Conservation (phyloP, 2,329 filamentous ascomycete species). For the Aspergillus floridensis region DNA sequence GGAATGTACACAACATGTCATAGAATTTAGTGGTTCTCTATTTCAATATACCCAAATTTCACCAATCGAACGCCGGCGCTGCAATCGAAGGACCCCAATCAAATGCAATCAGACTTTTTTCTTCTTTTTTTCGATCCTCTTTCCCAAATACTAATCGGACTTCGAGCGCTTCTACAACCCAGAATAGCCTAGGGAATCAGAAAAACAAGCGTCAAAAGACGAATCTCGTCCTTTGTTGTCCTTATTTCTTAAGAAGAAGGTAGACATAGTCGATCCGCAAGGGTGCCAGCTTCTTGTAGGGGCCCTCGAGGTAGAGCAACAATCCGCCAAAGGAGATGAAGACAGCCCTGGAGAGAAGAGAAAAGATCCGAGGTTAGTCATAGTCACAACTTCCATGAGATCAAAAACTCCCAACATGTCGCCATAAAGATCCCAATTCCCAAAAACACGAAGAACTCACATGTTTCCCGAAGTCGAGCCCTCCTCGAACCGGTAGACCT, state of each 20-base stretch:
- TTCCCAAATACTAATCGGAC: constrained; percentile 4
- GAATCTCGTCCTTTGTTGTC: neutral
- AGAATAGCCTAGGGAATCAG: neutral
- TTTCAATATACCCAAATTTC: constrained; percentile 33
- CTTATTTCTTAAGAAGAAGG: constrained; percentile 84
- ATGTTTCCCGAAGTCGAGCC: constrained; percentile 71
- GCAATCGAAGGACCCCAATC: constrained; percentile 31
- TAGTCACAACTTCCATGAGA: neutral
- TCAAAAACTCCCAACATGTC: too few species aligned
- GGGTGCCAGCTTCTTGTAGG: constrained; percentile 91
- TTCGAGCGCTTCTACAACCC: neutral
- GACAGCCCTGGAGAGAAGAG: constrained; percentile 64
- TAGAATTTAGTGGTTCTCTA: constrained; percentile 30
- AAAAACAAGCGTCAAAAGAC: neutral
- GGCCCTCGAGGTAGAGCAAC: constrained; percentile 85
- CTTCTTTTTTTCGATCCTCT: neutral
- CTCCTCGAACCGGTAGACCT: constrained; percentile 53
- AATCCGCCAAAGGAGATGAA: constrained; percentile 93
- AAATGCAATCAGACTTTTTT: constrained; percentile 27
- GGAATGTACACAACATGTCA: neutral
- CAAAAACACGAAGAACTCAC: constrained; percentile 54
- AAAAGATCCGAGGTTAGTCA: neutral
- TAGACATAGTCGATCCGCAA: constrained; percentile 92
- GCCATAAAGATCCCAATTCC: too few species aligned
- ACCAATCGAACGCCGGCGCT: constrained; percentile 45